Percentiles rank a stretch among this genome's conserved stretches.
Conservation (phyloP, 2,329 filamentous ascomycete genomes). For the Sarocladium brachiariae region DNA sequence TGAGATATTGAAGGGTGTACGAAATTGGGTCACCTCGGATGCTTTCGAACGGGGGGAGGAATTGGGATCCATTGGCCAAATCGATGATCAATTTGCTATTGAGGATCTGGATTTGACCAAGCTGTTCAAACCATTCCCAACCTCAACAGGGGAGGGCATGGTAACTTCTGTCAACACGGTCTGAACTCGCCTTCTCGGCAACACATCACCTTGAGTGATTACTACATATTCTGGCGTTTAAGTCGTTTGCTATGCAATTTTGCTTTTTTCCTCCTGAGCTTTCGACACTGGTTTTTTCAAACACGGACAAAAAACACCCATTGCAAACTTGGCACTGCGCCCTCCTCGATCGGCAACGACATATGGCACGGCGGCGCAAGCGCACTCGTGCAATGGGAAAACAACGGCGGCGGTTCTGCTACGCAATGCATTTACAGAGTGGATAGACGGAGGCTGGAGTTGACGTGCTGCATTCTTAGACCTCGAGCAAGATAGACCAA, state of each 20-base stretch:
- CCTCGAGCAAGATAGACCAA: slow-evolving; percentile 31
- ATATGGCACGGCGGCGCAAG: not conserved
- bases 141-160: slow-evolving; percentile 34
- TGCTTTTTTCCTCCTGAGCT: not conserved
- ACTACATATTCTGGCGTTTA: slow-evolving; percentile 8
- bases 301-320: slow-evolving; percentile 7
- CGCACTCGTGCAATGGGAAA: not conserved
- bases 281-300: slow-evolving; percentile 4
- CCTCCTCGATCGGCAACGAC: not conserved
- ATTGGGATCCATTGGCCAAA: slow-evolving; percentile 60
- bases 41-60: slow-evolving; percentile 60
- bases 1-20: slow-evolving; percentile 52
- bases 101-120: slow-evolving; percentile 63
- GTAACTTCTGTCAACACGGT: slow-evolving; percentile 35
- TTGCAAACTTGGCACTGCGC: not conserved
- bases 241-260: slow-evolving; percentile 3
- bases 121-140: slow-evolving; percentile 56
- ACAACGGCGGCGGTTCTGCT: slow-evolving; percentile 18
- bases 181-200: slow-evolving; percentile 21
- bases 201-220: slow-evolving; percentile 8
- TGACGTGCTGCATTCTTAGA: slow-evolving; percentile 30
- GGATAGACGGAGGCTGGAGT: slow-evolving; percentile 31
- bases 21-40: slow-evolving; percentile 55
- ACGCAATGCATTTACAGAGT: slow-evolving; percentile 28
- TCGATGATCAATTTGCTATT: slow-evolving; percentile 60